Evolutionary conservation across 192 early-diverging fungal species (phyloP), one percentile per base, ranked within the genome.

Genomic region (Coemansia pectinata): DNA sequence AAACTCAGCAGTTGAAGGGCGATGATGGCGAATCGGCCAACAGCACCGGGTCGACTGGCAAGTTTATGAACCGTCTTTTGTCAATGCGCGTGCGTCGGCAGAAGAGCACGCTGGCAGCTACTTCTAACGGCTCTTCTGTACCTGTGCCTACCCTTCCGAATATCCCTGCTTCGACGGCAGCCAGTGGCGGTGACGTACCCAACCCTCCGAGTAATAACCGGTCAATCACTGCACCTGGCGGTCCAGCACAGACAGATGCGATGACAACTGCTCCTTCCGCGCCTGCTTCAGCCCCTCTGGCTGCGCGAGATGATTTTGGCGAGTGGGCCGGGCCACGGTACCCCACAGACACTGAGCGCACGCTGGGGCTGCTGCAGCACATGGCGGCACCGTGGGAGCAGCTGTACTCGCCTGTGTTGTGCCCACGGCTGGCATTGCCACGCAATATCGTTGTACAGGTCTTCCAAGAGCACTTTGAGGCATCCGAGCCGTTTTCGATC

Each of bases 11-110:
- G 31, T 66, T 60, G 41, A 83, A 72, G 63, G 63, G 57, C 2
- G 80, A 74, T 1, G 81, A 83, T 34, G 62, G 66, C 29, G 81
- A 84, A n/a, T 62, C 71, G 8, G 53, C 64, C 15, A 60, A 53
- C 38, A 74, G 73, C 76, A 76, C 61, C 31, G 81, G 68, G 1
- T 71, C 81, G 1, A 44, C 70, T 17, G 81, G 76, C 2, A 79
- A 84, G 65, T 79, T 79, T 48, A 78, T 83, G 60, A 72, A 62
- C 42, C 66, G 81, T 3, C 50, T 83, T 50, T 63, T 58, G 23
- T 83, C 81, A 17, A 83, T 83, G 76, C 81, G 81, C 4, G 70
- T 83, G 42, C 81, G 81, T 14, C 66, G 71, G 40, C 81, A 83
- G 36, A 83, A 78, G 52, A 83, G 76, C 76, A 31, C 67, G 41